These are phyloP conservation scores for Annona cherimola DNA, from an alignment of 164 flowering plant genomes.

Conservation along the genomic window DNA sequence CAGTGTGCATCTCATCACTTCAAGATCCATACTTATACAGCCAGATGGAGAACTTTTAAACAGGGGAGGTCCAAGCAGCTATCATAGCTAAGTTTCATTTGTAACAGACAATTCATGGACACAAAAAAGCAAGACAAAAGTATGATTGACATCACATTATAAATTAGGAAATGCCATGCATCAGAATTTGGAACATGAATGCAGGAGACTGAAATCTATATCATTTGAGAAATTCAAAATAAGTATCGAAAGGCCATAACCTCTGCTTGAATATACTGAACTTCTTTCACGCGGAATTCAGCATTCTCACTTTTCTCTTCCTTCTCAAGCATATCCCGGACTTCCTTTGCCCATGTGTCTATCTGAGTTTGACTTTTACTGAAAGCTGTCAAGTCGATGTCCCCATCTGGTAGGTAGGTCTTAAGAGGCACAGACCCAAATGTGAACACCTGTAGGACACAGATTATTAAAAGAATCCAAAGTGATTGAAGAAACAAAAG, in stretches of 20 bases:
- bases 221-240: not conserved
- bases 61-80: not conserved
- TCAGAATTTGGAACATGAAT: not conserved
- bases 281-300: conserved; percentile 90
- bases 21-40: not conserved
- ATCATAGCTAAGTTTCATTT: not conserved
- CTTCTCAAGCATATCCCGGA: conserved; percentile 72
- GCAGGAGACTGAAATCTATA: not conserved
- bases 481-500: not conserved
- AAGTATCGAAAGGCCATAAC: conserved; percentile 31
- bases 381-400: conserved; percentile 84
- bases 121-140: not conserved
- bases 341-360: conserved; percentile 83
- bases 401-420: conserved; percentile 98
- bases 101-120: not conserved
- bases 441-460: conserved; percentile 60
- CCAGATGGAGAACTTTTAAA: not conserved
- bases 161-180: not conserved
- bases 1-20: not conserved
- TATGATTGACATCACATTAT: not conserved
- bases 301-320: conserved; percentile 94
- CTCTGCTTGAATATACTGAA: conserved; percentile 95
- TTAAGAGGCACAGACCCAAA: conserved; percentile 98
- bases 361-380: conserved; percentile 56
- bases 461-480: not conserved